Evolutionary conservation across 805 yeast genomes (phyloP).

Genomic region (Yarrowia divulgata): DNA sequence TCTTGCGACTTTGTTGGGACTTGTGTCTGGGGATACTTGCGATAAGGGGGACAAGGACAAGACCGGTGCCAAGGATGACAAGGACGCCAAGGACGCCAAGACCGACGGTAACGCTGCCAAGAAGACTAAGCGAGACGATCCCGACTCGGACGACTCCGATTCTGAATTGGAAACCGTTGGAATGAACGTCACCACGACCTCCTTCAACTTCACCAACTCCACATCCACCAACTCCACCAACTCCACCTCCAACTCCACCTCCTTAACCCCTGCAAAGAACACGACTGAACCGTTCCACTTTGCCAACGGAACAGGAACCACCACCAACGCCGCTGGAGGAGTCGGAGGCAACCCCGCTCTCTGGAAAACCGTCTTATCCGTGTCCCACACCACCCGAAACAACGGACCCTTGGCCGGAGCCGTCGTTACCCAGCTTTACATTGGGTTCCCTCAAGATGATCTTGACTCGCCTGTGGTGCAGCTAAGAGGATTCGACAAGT

Average conservation of each 20-base stretch:
- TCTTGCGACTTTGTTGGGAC: background rate
- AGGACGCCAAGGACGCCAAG: background rate
- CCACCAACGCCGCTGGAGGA: conserved; percentile 52
- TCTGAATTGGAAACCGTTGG: background rate
- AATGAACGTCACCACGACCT: too few species aligned
- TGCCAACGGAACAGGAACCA: conserved; percentile 46
- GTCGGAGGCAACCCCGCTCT: conserved; percentile 67
- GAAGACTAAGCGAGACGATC: background rate
- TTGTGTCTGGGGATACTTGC: background rate
- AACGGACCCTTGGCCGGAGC: conserved; percentile 58
- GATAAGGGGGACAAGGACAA: too few species aligned
- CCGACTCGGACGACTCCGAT: background rate
- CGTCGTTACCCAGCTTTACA: conserved; percentile 61
- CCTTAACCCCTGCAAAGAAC: too few species aligned
- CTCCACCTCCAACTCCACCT: background rate
- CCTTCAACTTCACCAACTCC: background rate
- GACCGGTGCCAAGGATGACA: too few species aligned
- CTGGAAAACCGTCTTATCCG: conserved; percentile 61
- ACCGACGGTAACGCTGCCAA: background rate
- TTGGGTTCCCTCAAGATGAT: conserved; percentile 54
- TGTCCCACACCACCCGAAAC: conserved; percentile 57
- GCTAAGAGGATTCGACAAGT: conserved; percentile 66
- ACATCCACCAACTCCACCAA: background rate
- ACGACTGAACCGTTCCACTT: background rate
- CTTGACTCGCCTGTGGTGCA: conserved; percentile 60